phyloP scores from a whole-genome alignment of 2,329 filamentous ascomycete species.

The Claviceps africana region DNA sequence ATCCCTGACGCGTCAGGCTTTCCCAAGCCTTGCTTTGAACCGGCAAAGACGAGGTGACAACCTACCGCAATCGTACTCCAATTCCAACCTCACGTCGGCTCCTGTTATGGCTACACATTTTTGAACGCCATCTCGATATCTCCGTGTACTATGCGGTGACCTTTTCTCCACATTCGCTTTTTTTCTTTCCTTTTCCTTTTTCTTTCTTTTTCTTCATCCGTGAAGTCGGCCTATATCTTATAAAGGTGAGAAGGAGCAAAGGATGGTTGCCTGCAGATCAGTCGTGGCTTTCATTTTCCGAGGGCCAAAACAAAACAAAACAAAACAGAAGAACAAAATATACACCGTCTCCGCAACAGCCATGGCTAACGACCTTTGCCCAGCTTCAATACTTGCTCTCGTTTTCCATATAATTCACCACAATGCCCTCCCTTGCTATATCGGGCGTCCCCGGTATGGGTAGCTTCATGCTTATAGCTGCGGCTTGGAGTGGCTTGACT shows the following conservation, averaged over 20 bases:
- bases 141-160: conserved; percentile 3
- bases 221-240: not conserved
- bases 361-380: not conserved
- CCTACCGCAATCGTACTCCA: not conserved
- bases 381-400: not conserved
- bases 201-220: no score
- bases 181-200: no score
- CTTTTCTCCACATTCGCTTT: not conserved
- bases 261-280: no score
- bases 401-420: not conserved
- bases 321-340: no score
- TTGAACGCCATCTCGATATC: not conserved
- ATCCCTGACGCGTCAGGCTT: not conserved
- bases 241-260: not conserved
- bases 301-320: no score
- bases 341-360: no score
- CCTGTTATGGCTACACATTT: conserved; percentile 1
- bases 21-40: not conserved
- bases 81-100: not conserved
- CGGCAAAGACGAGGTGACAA: not conserved
- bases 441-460: not conserved
- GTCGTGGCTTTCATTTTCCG: no score
- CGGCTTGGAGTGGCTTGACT: conserved; percentile 12
- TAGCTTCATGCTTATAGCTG: conserved; percentile 10
- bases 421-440: not conserved